A percentile compares a stretch with the other conserved stretches of the same genome.
Conservation (phyloP, 2,329 filamentous ascomycete genomes). For the Ceratocystis papillata region DNA sequence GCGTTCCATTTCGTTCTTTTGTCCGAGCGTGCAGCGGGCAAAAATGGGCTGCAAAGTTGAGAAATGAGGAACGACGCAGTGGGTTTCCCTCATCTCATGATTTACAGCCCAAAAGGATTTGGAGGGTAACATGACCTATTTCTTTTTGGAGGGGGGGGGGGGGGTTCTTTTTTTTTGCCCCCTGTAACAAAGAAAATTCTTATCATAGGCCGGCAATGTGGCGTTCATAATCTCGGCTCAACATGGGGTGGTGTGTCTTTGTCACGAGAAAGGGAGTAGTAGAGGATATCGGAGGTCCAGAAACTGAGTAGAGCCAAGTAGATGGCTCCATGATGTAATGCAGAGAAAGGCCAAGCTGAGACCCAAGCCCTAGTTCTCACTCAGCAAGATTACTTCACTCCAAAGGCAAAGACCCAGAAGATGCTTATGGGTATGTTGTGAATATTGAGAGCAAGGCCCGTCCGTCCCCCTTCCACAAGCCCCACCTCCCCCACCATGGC, state of each 20-base stretch:
- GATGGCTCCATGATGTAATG: slow-evolving; percentile 7
- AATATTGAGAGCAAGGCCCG: neutral
- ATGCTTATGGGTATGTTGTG: neutral
- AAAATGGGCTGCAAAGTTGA: neutral
- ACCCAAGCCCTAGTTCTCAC: neutral
- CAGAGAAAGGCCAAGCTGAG: neutral
- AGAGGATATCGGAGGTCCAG: neutral
- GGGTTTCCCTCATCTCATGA: neutral
- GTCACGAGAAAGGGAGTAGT: neutral
- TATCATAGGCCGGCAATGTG: neutral
- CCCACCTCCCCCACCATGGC: neutral
- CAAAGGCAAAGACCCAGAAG: neutral
- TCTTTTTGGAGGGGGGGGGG: neutral
- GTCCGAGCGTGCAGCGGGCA: slow-evolving; percentile 9
- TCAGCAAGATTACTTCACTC: neutral
- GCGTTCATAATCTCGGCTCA: slow-evolving; percentile 9
- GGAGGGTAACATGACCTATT: neutral
- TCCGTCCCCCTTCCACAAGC: neutral
- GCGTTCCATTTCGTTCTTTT: neutral
- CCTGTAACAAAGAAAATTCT: neutral
- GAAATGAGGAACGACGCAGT: slow-evolving; percentile 8
- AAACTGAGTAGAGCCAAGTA: no score
- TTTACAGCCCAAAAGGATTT: slow-evolving; percentile 8
- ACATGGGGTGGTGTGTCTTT: neutral
- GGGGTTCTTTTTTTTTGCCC: neutral